Evolutionary conservation across 1,284 basidiomycete species (phyloP).

Genomic region (Sphagnurus paluster): DNA sequence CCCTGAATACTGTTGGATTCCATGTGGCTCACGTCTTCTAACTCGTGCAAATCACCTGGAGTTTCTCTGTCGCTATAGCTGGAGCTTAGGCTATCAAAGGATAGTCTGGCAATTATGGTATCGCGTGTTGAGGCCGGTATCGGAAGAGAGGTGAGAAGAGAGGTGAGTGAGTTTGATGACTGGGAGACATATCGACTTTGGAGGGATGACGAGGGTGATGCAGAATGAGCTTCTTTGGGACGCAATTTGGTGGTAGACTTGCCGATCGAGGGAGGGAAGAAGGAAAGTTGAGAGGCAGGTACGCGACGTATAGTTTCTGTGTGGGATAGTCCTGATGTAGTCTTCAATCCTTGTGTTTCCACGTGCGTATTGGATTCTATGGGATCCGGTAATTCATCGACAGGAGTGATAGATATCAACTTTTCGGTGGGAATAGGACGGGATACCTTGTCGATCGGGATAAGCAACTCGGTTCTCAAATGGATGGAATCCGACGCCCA

Average conservation of each 20-base stretch:
- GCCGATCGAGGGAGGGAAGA: constrained; percentile 50
- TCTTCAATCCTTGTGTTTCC: constrained; percentile 6
- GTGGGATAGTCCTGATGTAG: constrained; percentile 17
- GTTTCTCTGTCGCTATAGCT: constrained; percentile 38
- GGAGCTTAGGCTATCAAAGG: constrained; percentile 48
- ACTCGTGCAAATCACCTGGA: constrained; percentile 38
- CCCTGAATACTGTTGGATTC: constrained; percentile 5
- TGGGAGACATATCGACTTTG: constrained; percentile 29
- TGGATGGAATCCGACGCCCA: constrained; percentile 91
- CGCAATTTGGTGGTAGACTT: constrained; percentile 18
- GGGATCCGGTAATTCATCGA: constrained; percentile 12
- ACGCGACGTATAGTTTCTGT: constrained; percentile 45
- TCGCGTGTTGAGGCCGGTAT: constrained; percentile 52
- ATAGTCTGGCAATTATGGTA: constrained; percentile 51
- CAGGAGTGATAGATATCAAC: constrained; percentile 26
- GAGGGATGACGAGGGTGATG: constrained; percentile 17
- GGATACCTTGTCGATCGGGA: constrained; percentile 59
- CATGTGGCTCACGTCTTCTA: constrained; percentile 37
- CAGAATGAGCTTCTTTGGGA: constrained; percentile 19
- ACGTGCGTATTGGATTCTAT: constrained; percentile 3
- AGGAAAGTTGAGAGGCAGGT: constrained; percentile 55
- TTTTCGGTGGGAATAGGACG: constrained; percentile 30
- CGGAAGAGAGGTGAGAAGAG: constrained; percentile 45
- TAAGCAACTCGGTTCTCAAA: constrained; percentile 77
- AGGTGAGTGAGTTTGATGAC: constrained; percentile 38